A percentile compares a stretch with the other conserved stretches of the same genome.
These are phyloP conservation scores for Corylus avellana DNA, from an alignment of 306 rosid genomes.

Conservation along the genomic window DNA sequence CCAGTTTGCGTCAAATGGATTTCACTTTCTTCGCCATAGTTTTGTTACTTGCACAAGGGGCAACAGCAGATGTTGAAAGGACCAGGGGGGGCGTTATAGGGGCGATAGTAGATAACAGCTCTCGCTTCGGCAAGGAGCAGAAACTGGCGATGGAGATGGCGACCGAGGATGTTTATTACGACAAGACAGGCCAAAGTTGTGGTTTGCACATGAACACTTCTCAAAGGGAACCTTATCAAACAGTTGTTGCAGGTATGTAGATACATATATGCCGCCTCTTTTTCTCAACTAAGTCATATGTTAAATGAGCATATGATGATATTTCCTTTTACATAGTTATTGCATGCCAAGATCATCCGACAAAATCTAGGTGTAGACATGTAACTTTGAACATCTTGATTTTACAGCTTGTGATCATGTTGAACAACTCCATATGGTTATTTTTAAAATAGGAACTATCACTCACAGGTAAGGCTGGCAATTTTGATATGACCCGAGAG, in stretches of 20 bases:
- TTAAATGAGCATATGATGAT: too few relatives aligned
- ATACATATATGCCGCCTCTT: too few relatives aligned
- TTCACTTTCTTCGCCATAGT: not conserved
- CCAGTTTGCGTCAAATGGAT: not conserved
- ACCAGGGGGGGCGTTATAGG: conserved; percentile 41
- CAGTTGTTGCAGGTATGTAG: conserved; percentile 43
- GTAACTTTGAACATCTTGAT: too few relatives aligned
- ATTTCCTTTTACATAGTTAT: too few relatives aligned
- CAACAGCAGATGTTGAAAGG: not conserved
- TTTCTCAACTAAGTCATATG: too few relatives aligned
- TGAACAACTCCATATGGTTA: too few relatives aligned
- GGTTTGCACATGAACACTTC: conserved; percentile 29
- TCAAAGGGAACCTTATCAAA: conserved; percentile 36
- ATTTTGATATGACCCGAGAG: too few relatives aligned
- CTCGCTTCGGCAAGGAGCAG: conserved; percentile 52
- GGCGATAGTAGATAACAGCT: conserved; percentile 37
- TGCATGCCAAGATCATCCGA: too few relatives aligned
- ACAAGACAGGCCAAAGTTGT: conserved; percentile 23
- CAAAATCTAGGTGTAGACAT: too few relatives aligned
- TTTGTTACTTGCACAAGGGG: not conserved
- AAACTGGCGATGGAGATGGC: conserved; percentile 53
- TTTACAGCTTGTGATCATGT: too few relatives aligned
- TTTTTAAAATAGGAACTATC: too few relatives aligned
- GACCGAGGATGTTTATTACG: conserved; percentile 27
- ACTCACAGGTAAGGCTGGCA: too few relatives aligned